These are phyloP conservation scores for Cercospora sp. DNA, from an alignment of 2,329 filamentous ascomycete species.

Conservation along the genomic window DNA sequence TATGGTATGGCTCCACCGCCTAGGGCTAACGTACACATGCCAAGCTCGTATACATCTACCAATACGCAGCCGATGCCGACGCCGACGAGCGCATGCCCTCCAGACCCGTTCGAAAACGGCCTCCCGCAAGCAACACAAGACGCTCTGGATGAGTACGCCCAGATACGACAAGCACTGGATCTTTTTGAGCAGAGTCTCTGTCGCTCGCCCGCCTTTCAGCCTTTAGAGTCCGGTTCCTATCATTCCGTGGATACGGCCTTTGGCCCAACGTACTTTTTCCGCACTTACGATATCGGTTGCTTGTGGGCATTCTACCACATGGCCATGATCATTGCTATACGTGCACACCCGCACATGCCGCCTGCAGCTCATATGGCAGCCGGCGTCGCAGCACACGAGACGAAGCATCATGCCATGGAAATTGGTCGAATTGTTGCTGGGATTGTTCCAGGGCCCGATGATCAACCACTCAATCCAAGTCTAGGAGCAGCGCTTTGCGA, in stretches of 20 bases:
- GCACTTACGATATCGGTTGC: conserved; percentile 82
- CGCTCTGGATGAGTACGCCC: conserved; percentile 77
- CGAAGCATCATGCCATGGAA: conserved; percentile 67
- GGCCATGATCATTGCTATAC: conserved; percentile 76
- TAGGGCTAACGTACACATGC: conserved; percentile 44
- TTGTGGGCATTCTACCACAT: conserved; percentile 88
- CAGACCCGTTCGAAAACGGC: conserved; percentile 53
- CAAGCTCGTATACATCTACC: conserved; percentile 43
- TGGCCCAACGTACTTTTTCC: conserved; percentile 76
- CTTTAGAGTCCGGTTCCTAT: conserved; percentile 68
- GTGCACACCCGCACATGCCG: conserved; percentile 86
- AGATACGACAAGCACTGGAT: conserved; percentile 70
- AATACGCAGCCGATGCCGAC: conserved; percentile 22
- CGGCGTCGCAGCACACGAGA: conserved; percentile 71
- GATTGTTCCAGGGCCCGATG: conserved; percentile 51
- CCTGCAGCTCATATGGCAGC: conserved; percentile 86
- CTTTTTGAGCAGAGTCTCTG: conserved; percentile 67
- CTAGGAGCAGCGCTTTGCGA: conserved; percentile 82
- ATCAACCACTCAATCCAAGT: conserved; percentile 68
- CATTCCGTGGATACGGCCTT: conserved; percentile 70
- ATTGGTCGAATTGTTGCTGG: conserved; percentile 82
- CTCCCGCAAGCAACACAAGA: conserved; percentile 65
- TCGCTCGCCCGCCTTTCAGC: conserved; percentile 65
- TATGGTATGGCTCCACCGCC: conserved; percentile 54
- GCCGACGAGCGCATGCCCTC: conserved; percentile 37